Conservation (phyloP, 768 basidiomycete species). For the Boletus sp. region DNA sequence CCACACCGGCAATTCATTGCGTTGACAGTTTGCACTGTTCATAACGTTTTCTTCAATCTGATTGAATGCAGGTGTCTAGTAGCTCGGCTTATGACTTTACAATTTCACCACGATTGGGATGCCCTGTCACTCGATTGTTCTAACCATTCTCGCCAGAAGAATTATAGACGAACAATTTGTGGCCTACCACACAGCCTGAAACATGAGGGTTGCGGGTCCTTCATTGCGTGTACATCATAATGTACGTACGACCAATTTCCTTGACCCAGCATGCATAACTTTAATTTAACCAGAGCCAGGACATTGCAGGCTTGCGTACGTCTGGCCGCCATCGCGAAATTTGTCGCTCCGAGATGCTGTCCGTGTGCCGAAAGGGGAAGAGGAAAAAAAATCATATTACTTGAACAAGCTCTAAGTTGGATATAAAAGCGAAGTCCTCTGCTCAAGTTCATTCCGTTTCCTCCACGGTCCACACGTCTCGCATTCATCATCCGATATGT, state of each 20-base stretch:
- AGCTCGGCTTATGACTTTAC: neutral
- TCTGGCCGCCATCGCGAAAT: neutral
- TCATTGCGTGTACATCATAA: neutral
- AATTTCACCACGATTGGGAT: neutral
- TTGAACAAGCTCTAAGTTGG: no score
- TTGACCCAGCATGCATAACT: rapidly evolving
- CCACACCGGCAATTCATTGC: no score
- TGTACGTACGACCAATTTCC: neutral
- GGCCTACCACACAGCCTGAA: neutral
- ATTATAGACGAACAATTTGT: neutral
- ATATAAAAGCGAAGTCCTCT: neutral
- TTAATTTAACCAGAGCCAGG: no score
- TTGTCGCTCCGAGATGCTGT: neutral
- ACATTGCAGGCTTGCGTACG: neutral
- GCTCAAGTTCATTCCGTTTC: neutral
- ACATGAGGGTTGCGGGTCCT: neutral
- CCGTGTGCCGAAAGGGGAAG: neutral
- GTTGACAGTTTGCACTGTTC: no score
- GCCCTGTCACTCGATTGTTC: no score
- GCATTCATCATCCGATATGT: neutral
- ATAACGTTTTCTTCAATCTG: no score
- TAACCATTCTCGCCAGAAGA: neutral
- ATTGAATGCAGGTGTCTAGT: no score
- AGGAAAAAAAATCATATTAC: neutral
- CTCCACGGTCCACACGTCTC: neutral